Conservation (phyloP, 179 eudicot species). For the Corrigiola litoralis region DNA sequence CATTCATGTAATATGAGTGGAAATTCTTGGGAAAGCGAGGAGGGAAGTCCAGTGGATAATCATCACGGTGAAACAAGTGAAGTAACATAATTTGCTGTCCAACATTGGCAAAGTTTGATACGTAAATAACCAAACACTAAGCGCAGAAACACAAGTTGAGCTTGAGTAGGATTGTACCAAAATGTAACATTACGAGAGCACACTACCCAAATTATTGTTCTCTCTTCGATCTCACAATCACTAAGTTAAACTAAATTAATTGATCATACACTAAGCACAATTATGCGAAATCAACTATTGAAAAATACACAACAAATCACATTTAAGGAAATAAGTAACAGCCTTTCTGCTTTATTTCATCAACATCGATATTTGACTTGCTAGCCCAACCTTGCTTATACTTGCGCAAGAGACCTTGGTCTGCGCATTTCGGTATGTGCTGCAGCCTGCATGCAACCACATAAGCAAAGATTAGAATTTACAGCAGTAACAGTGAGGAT, state of each 20-base stretch:
- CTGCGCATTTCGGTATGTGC: conserved; percentile 78
- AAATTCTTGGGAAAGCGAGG: too few species aligned
- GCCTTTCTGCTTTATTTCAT: too few species aligned
- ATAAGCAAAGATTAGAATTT: conserved; percentile 77
- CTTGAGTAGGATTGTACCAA: background rate
- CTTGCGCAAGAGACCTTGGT: conserved; percentile 69
- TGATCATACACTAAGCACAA: conserved; percentile 6
- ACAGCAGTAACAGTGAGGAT: conserved; percentile 67
- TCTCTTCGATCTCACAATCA: background rate
- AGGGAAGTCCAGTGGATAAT: too few species aligned
- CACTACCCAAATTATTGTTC: conserved; percentile 9
- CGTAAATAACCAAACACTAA: background rate
- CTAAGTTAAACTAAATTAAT: background rate
- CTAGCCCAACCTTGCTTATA: conserved; percentile 77
- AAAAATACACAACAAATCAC: background rate
- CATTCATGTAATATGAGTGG: too few species aligned
- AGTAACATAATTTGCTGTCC: too few species aligned
- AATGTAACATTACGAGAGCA: background rate
- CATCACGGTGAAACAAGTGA: too few species aligned
- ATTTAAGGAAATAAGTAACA: background rate
- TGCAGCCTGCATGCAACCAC: conserved; percentile 89
- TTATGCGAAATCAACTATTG: conserved; percentile 16
- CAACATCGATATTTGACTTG: background rate
- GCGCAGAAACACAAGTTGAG: background rate
- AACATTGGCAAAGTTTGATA: too few species aligned